Base-by-base conservation (phyloP, 2,329 filamentous ascomycete genomes). In the Aspergillus sp. region DNA sequence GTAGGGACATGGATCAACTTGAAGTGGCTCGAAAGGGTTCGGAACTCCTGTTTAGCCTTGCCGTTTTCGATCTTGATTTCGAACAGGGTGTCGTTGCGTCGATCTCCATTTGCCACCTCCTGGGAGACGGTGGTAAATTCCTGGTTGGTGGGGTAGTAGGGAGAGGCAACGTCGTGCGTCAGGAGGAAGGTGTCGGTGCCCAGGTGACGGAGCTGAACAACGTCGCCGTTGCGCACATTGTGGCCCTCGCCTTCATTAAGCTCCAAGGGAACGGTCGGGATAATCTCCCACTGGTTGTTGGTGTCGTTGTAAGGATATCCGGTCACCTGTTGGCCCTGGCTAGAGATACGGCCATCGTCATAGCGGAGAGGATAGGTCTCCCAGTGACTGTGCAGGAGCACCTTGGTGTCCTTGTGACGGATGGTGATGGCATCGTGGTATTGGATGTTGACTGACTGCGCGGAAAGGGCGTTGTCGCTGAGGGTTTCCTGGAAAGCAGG, bases 251-350 rank as follows among this genome's bases (percentile, higher is more conserved):
- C 80, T 61, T 86, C 77, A 60, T 85, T 81, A 58, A 88, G 85
- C 0, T 75, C 63, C 50, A 81, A 67, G 16, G 77, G 72, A 56
- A 82, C 80, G 6, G 83, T 75, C 9, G 95, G 95, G 39, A 98
- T 78, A 65, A 99, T 88, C 77, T 98, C 89, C 95, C 95, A 99
- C 73, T 96, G 87, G 81, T 99, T 99, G 85, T 99, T 99, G 71
- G 94, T 97, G 74, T 99, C 95, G 66, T 98, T 96, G 83, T 91
- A 95, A 2, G 95, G 95, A 73, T 99, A 99, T 55, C 95, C 95
- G 22, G 95, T 99, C 39, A 99, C 92, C 78, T 99, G 95, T 80
- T 99, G 95, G 60, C 95, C 91, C 79, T 99, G 95, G 74, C 92
- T 96, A 51, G 95, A 98, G 69, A 99, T 92, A 74, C 95, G 91